These are phyloP conservation scores for Pseudozyma sp. DNA, from an alignment of 1,284 basidiomycete species.

Conservation along the genomic window DNA sequence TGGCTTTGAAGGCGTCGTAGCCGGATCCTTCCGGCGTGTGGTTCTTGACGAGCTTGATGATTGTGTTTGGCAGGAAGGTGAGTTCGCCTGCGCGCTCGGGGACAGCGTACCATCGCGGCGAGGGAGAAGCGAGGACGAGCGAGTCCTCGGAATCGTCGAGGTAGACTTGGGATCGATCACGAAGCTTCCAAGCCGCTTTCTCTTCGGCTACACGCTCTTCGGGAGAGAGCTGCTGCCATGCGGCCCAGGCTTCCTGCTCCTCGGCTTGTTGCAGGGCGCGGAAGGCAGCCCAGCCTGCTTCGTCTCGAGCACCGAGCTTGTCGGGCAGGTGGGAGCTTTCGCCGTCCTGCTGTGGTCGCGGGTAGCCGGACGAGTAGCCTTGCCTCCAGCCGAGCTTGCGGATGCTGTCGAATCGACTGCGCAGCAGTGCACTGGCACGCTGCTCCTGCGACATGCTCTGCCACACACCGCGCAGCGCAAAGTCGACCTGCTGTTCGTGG, in stretches of 20 bases:
- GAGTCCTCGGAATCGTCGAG: conserved; percentile 61
- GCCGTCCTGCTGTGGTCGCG: conserved; percentile 20
- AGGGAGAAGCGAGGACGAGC: conserved; percentile 35
- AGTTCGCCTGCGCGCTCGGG: conserved; percentile 74
- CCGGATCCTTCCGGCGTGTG: conserved; percentile 79
- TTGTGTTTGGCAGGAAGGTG: conserved; percentile 87
- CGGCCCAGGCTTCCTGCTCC: conserved; percentile 55
- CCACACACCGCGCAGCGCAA: conserved; percentile 48
- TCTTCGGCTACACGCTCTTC: conserved; percentile 53
- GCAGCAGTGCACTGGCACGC: conserved; percentile 35
- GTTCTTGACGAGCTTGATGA: conserved; percentile 86
- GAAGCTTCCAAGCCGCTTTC: conserved; percentile 56
- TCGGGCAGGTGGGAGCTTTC: conserved; percentile 26
- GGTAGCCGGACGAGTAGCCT: conserved; percentile 65
- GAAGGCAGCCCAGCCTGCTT: conserved; percentile 37
- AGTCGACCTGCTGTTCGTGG: conserved; percentile 48
- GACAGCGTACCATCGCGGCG: conserved; percentile 60
- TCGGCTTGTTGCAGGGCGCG: conserved; percentile 40
- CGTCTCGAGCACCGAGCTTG: conserved; percentile 18
- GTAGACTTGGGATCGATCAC: conserved; percentile 64
- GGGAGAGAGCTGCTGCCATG: conserved; percentile 51
- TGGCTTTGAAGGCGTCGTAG: conserved; percentile 94
- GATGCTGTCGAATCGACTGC: conserved; percentile 48
- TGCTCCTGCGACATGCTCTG: conserved; percentile 24
- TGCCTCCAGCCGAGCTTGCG: conserved; percentile 64